These are phyloP conservation scores for Cyclotella kingstonii DNA, from an alignment of 108 stramenopile genomes.

Conservation along the genomic window DNA sequence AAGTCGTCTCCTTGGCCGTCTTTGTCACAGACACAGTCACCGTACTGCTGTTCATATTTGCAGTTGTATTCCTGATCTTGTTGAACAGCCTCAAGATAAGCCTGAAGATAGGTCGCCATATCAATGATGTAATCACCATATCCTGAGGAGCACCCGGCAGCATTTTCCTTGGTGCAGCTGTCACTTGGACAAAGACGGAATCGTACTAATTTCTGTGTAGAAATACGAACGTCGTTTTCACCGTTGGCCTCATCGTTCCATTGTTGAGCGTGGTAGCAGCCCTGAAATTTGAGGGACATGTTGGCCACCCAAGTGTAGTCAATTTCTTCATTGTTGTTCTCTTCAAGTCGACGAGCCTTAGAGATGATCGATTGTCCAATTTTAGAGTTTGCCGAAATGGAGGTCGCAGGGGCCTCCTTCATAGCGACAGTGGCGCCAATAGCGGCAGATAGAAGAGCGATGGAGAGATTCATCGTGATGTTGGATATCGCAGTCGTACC, in stretches of 20 bases:
- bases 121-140: conserved; percentile 88
- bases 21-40: conserved; percentile 51
- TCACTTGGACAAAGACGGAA: conserved; percentile 80
- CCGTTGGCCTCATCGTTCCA: conserved; percentile 75
- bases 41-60: conserved; percentile 47
- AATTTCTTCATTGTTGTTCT: conserved; percentile 30
- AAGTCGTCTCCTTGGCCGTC: conserved; percentile 49
- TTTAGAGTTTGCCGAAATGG: conserved; percentile 50
- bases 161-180: conserved; percentile 51
- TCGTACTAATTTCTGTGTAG: conserved; percentile 71
- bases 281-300: conserved; percentile 87
- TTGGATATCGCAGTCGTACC: not conserved
- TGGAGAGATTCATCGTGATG: conserved; percentile 30
- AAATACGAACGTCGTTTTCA: conserved; percentile 63
- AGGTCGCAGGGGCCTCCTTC: not conserved
- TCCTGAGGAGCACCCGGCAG: conserved; percentile 56
- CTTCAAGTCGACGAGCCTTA: conserved; percentile 57
- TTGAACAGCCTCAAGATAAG: conserved; percentile 55
- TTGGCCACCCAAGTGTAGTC: conserved; percentile 70
- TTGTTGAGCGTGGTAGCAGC: conserved; percentile 76
- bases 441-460: conserved; percentile 17
- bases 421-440: conserved; percentile 12
- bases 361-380: conserved; percentile 54
- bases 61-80: conserved; percentile 58
- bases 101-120: conserved; percentile 73